A percentile compares a stretch with the other conserved stretches of the same genome.
phyloP scores from a whole-genome alignment of 208 protist species.

The Trypanosoma grayi region DNA sequence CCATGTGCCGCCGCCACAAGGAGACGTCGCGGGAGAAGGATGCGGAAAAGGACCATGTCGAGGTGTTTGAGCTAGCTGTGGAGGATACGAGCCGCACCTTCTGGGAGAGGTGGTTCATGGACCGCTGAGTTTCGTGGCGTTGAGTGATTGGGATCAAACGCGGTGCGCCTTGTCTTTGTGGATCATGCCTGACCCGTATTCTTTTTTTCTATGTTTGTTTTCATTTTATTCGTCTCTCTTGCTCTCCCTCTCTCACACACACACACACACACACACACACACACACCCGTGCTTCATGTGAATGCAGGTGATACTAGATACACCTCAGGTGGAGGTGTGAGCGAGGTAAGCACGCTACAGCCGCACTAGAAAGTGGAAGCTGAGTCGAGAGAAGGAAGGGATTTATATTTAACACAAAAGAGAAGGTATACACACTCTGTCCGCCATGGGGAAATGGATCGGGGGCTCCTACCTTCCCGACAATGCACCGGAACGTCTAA shows the following conservation, averaged over 20 bases:
- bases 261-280: too few species aligned
- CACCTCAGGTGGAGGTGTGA: too few species aligned
- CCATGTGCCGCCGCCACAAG: conserved; percentile 70
- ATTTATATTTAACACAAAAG: background rate
- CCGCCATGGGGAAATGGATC: background rate
- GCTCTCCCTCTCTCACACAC: too few species aligned
- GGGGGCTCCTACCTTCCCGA: conserved; percentile 45
- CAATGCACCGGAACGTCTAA: conserved; percentile 37
- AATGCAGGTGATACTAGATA: too few species aligned
- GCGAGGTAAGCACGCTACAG: background rate
- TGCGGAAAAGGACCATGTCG: conserved; percentile 49
- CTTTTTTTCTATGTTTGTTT: too few species aligned
- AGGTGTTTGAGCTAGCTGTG: conserved; percentile 77
- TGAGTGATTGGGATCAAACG: too few species aligned
- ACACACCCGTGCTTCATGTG: too few species aligned
- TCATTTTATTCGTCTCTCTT: too few species aligned
- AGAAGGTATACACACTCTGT: background rate
- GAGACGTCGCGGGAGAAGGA: conserved; percentile 54
- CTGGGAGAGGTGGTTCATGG: conserved; percentile 74
- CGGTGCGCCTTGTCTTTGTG: too few species aligned
- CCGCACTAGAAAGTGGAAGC: background rate
- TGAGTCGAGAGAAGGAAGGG: background rate
- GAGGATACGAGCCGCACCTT: conserved; percentile 48
- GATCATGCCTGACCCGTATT: too few species aligned
- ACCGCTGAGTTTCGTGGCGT: conserved; percentile 54